Conservation (phyloP, 345 rosid genomes). For the Noccaea bulbosa region DNA sequence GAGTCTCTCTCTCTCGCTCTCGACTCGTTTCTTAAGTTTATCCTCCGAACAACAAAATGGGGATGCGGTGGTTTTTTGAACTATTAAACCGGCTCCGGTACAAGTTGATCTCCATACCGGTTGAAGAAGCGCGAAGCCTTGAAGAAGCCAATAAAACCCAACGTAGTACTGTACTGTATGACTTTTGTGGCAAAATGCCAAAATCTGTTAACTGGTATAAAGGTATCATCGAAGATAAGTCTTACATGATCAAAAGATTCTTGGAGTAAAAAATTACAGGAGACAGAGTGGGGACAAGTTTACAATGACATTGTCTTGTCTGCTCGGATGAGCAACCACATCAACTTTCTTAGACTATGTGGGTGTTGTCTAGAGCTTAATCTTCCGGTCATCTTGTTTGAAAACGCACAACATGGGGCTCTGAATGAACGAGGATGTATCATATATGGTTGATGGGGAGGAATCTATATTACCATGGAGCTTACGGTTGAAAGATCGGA, state of each 20-base stretch:
- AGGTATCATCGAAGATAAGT: slow-evolving; percentile 13
- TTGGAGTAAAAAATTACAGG: background rate
- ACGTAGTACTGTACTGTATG: background rate
- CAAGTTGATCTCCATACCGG: background rate
- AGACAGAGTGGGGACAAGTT: background rate
- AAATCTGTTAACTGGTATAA: slow-evolving; percentile 10
- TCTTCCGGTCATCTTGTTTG: slow-evolving; percentile 12
- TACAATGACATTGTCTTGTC: slow-evolving; percentile 15
- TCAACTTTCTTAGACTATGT: background rate
- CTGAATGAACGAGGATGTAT: background rate
- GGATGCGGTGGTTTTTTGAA: background rate
- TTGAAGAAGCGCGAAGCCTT: background rate
- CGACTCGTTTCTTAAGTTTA: background rate
- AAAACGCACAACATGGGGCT: slow-evolving; percentile 8
- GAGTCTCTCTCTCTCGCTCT: no score
- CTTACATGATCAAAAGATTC: slow-evolving; percentile 25
- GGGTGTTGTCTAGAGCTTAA: slow-evolving; percentile 1
- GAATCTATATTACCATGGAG: no score
- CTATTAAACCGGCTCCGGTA: background rate
- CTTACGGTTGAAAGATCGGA: slow-evolving; percentile 1
- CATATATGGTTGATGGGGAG: no score
- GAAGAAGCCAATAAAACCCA: no score
- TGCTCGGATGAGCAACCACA: slow-evolving; percentile 27
- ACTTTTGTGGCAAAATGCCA: no score
- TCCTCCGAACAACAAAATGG: background rate